Conservation (phyloP, 1,139 yeast species). For the Pichia sp. region DNA sequence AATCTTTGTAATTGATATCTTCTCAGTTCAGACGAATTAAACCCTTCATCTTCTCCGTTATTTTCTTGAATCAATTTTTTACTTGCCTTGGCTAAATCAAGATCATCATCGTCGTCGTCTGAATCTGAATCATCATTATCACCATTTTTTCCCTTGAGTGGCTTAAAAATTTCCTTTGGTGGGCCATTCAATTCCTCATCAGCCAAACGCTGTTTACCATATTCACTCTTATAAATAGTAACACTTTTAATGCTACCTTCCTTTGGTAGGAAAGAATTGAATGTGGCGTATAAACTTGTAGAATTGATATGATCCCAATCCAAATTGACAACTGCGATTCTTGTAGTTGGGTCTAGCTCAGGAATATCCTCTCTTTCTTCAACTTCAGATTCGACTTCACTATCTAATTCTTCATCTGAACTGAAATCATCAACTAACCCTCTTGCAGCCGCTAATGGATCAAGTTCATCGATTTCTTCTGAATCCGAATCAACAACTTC, state of each 20-base stretch:
- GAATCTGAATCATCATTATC: slow-evolving; percentile 32
- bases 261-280: slow-evolving; percentile 76
- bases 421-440: slow-evolving; percentile 40
- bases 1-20: slow-evolving; percentile 68
- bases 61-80: slow-evolving; percentile 57
- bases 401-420: slow-evolving; percentile 20
- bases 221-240: slow-evolving; percentile 82
- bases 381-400: slow-evolving; percentile 12
- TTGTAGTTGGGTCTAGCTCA: slow-evolving; percentile 73
- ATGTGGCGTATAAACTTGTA: slow-evolving; percentile 83
- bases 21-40: slow-evolving; percentile 55
- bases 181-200: slow-evolving; percentile 92
- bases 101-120: slow-evolving; percentile 38
- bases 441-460: slow-evolving; percentile 52
- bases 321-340: slow-evolving; percentile 88
- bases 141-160: slow-evolving; percentile 23
- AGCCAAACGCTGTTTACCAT: slow-evolving; percentile 88
- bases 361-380: slow-evolving; percentile 63
- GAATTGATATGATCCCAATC: slow-evolving; percentile 96
- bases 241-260: slow-evolving; percentile 67
- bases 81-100: slow-evolving; percentile 41
- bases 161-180: slow-evolving; percentile 67
- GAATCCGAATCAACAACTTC: slow-evolving; percentile 46
- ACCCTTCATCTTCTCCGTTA: slow-evolving; percentile 57
- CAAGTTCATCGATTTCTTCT: slow-evolving; percentile 28